These are phyloP conservation scores for Suillus plorans DNA, from an alignment of 768 basidiomycete species.

Conservation along the genomic window DNA sequence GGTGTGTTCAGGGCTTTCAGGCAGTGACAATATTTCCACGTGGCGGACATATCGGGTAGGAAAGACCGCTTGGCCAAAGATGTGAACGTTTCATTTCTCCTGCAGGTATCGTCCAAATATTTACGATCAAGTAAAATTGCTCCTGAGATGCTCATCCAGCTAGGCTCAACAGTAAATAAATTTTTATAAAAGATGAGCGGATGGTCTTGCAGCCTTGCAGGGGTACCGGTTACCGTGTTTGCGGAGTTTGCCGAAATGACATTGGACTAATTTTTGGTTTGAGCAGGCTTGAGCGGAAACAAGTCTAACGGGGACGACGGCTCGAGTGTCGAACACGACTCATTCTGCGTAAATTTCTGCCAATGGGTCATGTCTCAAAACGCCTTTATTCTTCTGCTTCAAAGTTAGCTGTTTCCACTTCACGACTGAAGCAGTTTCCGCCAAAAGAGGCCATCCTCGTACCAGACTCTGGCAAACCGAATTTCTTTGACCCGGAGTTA, in stretches of 20 bases:
- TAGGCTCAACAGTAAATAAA: neutral
- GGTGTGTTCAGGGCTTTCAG: slow-evolving; percentile 1
- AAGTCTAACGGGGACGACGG: slow-evolving; percentile 12
- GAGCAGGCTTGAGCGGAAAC: slow-evolving; percentile 4
- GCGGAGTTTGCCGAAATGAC: slow-evolving; percentile 33
- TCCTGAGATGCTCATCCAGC: neutral
- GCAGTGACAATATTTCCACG: slow-evolving; percentile 10
- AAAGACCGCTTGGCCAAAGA: neutral
- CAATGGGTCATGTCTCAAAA: slow-evolving; percentile 62
- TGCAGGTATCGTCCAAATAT: neutral
- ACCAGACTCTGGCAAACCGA: slow-evolving; percentile 31
- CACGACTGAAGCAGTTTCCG: slow-evolving; percentile 57
- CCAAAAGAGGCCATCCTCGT: slow-evolving; percentile 51
- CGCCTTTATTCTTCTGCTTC: slow-evolving; percentile 50
- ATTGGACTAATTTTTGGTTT: slow-evolving; percentile 27
- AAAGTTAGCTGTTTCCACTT: slow-evolving; percentile 54
- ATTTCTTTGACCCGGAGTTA: slow-evolving; percentile 59
- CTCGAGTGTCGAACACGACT: slow-evolving; percentile 9
- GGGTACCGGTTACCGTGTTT: slow-evolving; percentile 20
- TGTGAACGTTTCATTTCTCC: neutral
- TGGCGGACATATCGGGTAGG: slow-evolving; percentile 3
- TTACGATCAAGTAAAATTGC: too few relatives aligned
- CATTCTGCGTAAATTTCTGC: slow-evolving; percentile 8
- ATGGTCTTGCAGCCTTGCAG: neutral
- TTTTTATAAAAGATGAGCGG: neutral